phyloP scores from a whole-genome alignment of 345 rosid species.

The Camelina hispida region DNA sequence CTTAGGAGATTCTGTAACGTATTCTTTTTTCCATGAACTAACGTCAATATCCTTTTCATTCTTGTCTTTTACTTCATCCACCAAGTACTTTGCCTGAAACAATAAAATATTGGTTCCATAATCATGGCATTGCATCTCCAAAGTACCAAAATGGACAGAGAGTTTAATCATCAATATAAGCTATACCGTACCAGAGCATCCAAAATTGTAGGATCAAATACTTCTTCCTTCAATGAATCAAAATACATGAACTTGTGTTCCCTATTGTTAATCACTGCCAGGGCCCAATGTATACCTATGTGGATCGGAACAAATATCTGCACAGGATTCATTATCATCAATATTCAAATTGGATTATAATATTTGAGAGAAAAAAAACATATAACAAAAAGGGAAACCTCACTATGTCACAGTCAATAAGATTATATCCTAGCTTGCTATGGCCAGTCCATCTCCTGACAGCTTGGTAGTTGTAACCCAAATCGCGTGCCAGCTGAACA shows the following conservation, averaged over 20 bases:
- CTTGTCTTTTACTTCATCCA: constrained; percentile 91
- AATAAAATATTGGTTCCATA: constrained; percentile 14
- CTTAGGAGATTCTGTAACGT: constrained; percentile 72
- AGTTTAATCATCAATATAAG: constrained; percentile 2
- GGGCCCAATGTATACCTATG: constrained; percentile 74
- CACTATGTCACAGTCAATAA: constrained; percentile 83
- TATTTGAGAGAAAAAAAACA: neutral
- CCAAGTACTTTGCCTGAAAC: constrained; percentile 71
- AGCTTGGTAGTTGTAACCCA: constrained; percentile 63
- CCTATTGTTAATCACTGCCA: constrained; percentile 81
- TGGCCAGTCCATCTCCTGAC: constrained; percentile 90
- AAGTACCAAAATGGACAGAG: neutral
- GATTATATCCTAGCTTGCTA: constrained; percentile 73
- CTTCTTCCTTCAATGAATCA: constrained; percentile 75
- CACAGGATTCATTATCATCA: constrained; percentile 20
- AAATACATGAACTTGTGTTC: constrained; percentile 85
- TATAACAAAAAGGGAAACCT: neutral
- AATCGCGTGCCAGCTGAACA: constrained; percentile 52
- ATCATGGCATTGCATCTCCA: neutral
- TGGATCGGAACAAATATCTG: constrained; percentile 98
- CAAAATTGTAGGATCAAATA: constrained; percentile 46
- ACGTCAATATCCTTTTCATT: constrained; percentile 61
- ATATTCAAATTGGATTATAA: neutral
- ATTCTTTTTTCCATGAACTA: constrained; percentile 70
- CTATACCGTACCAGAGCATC: constrained; percentile 81